phyloP scores from a whole-genome alignment of 768 basidiomycete genomes.

The Mycena olivaceomarginata region DNA sequence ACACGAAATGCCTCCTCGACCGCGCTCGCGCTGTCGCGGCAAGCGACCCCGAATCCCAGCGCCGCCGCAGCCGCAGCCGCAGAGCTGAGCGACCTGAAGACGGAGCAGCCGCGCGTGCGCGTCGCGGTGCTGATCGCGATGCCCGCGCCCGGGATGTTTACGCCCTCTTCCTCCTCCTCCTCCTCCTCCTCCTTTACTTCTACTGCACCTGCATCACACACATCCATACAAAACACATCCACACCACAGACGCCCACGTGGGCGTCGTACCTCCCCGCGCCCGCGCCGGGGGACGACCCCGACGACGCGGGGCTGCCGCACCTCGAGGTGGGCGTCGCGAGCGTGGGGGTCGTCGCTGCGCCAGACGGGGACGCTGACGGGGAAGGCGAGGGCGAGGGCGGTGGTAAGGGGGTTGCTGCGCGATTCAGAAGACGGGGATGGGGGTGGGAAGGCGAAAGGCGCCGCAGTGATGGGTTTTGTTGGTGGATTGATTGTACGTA shows the following conservation, averaged over 20 bases:
- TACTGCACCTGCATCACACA: not conserved
- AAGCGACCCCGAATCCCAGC: not conserved
- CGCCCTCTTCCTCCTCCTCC: not conserved
- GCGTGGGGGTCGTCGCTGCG: slow-evolving; percentile 44
- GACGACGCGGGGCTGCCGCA: slow-evolving; percentile 53
- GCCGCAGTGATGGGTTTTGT: no score
- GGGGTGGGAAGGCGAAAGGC: no score
- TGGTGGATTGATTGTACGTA: no score
- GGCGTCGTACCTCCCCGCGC: not conserved
- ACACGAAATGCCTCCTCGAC: slow-evolving; percentile 3
- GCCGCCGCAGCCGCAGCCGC: not conserved
- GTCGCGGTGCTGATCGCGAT: slow-evolving; percentile 68
- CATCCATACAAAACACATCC: no score
- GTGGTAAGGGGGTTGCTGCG: no score
- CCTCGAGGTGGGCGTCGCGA: slow-evolving; percentile 56
- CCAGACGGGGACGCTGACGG: not conserved
- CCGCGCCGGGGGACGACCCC: slow-evolving; percentile 17
- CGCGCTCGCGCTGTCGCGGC: slow-evolving; percentile 7
- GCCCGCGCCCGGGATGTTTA: slow-evolving; percentile 52
- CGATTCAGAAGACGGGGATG: not conserved
- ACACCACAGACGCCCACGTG: not conserved
- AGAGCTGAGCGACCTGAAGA: not conserved
- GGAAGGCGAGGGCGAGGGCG: not conserved
- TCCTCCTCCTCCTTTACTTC: no score
- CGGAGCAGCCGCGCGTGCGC: slow-evolving; percentile 52